Percentiles rank a stretch among this genome's conserved stretches.
Conservation (phyloP, 2,329 filamentous ascomycete genomes). For the Aspergillus nomiae region DNA sequence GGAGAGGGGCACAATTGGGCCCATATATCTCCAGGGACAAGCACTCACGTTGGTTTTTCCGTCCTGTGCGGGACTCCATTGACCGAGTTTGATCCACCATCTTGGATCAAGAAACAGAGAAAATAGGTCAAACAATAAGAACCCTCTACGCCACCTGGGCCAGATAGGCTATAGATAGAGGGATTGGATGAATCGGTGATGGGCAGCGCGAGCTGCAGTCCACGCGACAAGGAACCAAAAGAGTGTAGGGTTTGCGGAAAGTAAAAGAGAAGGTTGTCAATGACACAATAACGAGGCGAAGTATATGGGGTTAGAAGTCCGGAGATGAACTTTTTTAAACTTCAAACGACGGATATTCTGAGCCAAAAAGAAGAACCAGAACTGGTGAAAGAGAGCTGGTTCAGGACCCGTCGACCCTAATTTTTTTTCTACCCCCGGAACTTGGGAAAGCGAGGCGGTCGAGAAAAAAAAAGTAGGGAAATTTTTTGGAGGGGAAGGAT, state of each 20-base stretch:
- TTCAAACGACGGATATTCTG: slow-evolving; percentile 14
- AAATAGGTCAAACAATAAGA: slow-evolving; percentile 13
- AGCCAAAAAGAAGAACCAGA: slow-evolving; percentile 11
- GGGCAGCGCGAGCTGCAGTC: slow-evolving; percentile 13
- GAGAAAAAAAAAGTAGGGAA: slow-evolving; percentile 25
- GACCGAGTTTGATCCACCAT: slow-evolving; percentile 46
- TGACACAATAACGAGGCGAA: slow-evolving; percentile 10
- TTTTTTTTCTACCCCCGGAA: slow-evolving; percentile 14
- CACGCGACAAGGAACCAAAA: slow-evolving; percentile 20
- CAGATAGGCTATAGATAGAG: slow-evolving; percentile 5
- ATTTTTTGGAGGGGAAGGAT: slow-evolving; percentile 27
- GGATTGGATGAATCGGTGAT: slow-evolving; percentile 7
- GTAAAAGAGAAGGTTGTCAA: slow-evolving; percentile 15
- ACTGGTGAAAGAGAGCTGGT: slow-evolving; percentile 16
- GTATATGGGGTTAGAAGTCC: slow-evolving; percentile 16
- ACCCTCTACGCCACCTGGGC: slow-evolving; percentile 1
- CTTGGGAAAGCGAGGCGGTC: slow-evolving; percentile 27
- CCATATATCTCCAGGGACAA: slow-evolving; percentile 24
- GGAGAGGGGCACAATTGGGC: slow-evolving; percentile 6
- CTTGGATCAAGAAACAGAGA: slow-evolving; percentile 16
- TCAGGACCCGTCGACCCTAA: slow-evolving; percentile 15
- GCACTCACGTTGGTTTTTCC: slow-evolving; percentile 53
- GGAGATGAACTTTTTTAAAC: slow-evolving; percentile 11
- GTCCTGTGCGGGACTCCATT: slow-evolving; percentile 51
- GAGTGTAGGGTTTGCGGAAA: slow-evolving; percentile 14